Percentiles rank a stretch among this genome's conserved stretches.
These are phyloP conservation scores for Rhododendron molle DNA, from an alignment of 148 eudicot genomes.

Conservation along the genomic window DNA sequence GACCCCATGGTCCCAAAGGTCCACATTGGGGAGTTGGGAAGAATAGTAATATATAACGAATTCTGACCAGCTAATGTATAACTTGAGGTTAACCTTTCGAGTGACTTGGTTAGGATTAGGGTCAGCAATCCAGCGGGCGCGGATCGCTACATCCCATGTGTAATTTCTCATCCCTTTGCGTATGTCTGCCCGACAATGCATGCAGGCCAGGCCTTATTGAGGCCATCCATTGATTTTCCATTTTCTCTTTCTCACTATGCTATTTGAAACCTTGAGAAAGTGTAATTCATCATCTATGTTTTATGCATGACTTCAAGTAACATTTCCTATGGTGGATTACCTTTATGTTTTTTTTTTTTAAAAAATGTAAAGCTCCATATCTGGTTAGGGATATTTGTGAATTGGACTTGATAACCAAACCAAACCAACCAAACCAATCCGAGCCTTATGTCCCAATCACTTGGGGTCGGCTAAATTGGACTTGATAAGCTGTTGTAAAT, in stretches of 20 bases:
- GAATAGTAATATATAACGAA: too few relatives aligned
- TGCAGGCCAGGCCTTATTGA: not conserved
- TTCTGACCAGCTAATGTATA: too few relatives aligned
- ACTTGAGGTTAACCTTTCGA: too few relatives aligned
- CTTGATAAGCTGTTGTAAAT: not conserved
- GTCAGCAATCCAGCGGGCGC: too few relatives aligned
- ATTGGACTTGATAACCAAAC: not conserved
- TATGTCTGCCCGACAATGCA: not conserved
- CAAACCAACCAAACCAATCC: too few relatives aligned
- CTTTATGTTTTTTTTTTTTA: not conserved
- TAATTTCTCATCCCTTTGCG: not conserved
- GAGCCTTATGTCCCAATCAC: too few relatives aligned
- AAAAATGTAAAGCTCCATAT: not conserved
- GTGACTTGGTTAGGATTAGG: too few relatives aligned
- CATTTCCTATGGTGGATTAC: not conserved
- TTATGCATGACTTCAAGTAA: not conserved
- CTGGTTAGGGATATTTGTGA: not conserved
- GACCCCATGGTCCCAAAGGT: too few relatives aligned
- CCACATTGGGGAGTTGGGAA: too few relatives aligned
- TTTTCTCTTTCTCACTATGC: not conserved
- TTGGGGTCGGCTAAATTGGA: too few relatives aligned
- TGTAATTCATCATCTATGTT: not conserved
- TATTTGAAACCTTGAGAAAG: not conserved
- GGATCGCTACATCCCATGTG: not conserved
- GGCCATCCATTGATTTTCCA: not conserved